Conservation (phyloP, 495 filamentous ascomycete genomes). For the Penicillium ochrochloron region DNA sequence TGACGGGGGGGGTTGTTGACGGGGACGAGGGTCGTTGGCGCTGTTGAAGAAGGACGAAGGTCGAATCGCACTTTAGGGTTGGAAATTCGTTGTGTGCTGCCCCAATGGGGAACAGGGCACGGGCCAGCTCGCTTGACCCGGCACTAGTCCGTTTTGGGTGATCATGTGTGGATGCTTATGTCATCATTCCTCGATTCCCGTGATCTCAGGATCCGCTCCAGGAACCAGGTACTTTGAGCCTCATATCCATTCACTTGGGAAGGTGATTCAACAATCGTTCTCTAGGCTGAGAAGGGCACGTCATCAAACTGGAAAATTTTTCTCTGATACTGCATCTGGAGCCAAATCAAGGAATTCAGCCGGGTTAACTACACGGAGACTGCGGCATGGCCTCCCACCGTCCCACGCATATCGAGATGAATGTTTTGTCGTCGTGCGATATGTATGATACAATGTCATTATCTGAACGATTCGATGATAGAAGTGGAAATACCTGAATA, state of each 20-base stretch:
- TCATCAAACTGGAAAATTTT: too few species aligned
- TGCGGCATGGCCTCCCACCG: too few species aligned
- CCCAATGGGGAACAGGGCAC: constrained; percentile 38
- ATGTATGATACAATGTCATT: too few species aligned
- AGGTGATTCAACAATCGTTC: too few species aligned
- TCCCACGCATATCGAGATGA: too few species aligned
- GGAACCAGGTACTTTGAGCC: constrained; percentile 21
- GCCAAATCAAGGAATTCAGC: too few species aligned
- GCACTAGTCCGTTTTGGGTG: constrained; percentile 34
- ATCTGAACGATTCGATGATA: too few species aligned
- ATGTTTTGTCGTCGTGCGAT: too few species aligned
- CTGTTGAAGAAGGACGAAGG: constrained; percentile 44
- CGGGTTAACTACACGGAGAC: too few species aligned
- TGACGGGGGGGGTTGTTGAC: constrained; percentile 45
- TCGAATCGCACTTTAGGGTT: constrained; percentile 33
- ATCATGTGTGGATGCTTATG: constrained; percentile 23
- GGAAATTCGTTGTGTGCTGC: constrained; percentile 49
- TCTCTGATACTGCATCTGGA: too few species aligned
- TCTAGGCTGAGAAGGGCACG: too few species aligned
- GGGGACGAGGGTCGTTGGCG: constrained; percentile 46
- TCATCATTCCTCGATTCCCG: background rate
- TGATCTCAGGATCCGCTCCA: background rate
- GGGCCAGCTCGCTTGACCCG: constrained; percentile 43
- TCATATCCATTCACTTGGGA: background rate
- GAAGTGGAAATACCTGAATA: too few species aligned